Evolutionary conservation across 2,329 filamentous ascomycete species (phyloP), one percentile per base, ranked within the genome.

Genomic region (Aureobasidium sp.): DNA sequence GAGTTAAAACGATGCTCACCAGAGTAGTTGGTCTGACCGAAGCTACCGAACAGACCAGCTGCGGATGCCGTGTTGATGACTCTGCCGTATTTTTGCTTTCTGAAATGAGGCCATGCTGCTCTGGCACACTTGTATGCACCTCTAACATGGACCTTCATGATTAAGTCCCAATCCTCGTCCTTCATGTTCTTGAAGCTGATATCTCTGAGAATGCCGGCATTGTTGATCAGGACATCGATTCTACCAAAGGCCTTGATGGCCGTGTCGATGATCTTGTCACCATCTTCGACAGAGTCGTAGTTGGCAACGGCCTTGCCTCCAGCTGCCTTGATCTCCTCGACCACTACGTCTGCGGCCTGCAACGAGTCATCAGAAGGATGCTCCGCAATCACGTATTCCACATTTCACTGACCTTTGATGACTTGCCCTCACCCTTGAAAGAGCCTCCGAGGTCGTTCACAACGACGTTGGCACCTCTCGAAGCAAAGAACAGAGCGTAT

Each of bases 131-230:
- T 97, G 84, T 96, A 99, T 71, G 92, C 88, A 69, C 94, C 94
- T 73, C 86, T 89, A 70, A 97, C 87, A 77, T 99, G 93, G 63
- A 97, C 93, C 74, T 86, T 88, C 77, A 93, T 90, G 74, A 97
- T 89, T 69, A 97, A 79, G 74, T 99, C 93, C 94, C 94, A 99
- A 76, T 99, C 94, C 73, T 88, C 79, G 75, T 99, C 94, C 76
- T 88, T 94, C 85, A 97, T 95, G 79, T 97, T 97, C 84, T 96
- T 96, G 82, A 99, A 97, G 83, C 90, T 93, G 73, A 97, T 77
- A 79, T 97, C 92, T 65, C 93, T 88, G 64, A 96, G 83, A 73
- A 97, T 97, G 72, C 94, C 93, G 65, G 94, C 94, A 74, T 97
- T 99, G 84, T 99, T 99, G 78, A 99, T 88, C 70, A 99, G 87